A percentile compares a stretch with the other conserved stretches of the same genome.
These are phyloP conservation scores for Arxiozyma telluris DNA, from an alignment of 1,139 yeast species.

Conservation along the genomic window DNA sequence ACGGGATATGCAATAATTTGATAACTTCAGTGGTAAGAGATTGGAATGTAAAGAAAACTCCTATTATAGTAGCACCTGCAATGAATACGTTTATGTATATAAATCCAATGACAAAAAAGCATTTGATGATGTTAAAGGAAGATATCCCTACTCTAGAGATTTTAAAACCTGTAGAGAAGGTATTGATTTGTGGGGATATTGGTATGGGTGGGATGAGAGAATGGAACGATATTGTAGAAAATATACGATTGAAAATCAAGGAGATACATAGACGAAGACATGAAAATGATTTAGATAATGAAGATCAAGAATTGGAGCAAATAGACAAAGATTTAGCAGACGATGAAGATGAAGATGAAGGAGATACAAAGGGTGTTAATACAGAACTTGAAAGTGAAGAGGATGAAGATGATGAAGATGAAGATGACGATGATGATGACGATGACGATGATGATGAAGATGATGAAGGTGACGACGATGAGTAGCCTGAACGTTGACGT, in stretches of 20 bases:
- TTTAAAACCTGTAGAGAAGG: conserved; percentile 85
- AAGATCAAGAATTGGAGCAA: conserved; percentile 22
- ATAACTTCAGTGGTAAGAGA: conserved; percentile 83
- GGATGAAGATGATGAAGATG: conserved; percentile 7
- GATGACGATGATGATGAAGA: conserved; percentile 10
- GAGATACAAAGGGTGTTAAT: conserved; percentile 21
- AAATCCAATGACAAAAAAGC: conserved; percentile 79
- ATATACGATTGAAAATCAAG: conserved; percentile 44
- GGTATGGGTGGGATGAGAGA: conserved; percentile 96
- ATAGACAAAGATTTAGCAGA: conserved; percentile 27
- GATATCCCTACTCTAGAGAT: conserved; percentile 91
- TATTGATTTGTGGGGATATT: conserved; percentile 71
- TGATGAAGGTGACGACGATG: neutral
- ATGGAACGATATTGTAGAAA: conserved; percentile 87
- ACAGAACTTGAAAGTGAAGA: conserved; percentile 13
- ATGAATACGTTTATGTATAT: conserved; percentile 89
- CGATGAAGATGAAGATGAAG: conserved; percentile 28
- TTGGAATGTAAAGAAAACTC: conserved; percentile 76
- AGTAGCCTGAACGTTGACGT: neutral
- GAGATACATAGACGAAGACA: conserved; percentile 21
- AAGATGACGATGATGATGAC: conserved; percentile 4
- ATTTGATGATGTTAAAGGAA: conserved; percentile 61
- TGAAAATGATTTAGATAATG: conserved; percentile 14
- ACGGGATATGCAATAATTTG: conserved; percentile 84
- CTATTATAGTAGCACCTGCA: conserved; percentile 83